Conservation (phyloP, 129 eudicot species). For the Erigeron canadensis region DNA sequence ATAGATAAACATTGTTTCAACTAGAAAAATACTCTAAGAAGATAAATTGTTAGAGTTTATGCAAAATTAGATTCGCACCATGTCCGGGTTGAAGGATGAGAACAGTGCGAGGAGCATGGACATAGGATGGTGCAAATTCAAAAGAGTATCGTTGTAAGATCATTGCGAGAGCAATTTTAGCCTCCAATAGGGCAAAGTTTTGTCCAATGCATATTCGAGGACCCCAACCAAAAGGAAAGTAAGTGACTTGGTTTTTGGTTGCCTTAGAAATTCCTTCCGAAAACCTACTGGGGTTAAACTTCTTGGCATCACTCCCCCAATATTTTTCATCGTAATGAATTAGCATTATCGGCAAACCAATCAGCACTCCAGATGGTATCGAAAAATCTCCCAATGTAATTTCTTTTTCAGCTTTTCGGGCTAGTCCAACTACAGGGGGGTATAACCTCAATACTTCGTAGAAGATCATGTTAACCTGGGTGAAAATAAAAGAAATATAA, state of each 20-base stretch:
- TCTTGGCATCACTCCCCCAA: slow-evolving; percentile 38
- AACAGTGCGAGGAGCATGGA: slow-evolving; percentile 35
- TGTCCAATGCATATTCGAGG: slow-evolving; percentile 41
- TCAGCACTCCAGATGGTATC: slow-evolving; percentile 18
- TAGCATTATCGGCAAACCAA: slow-evolving; percentile 29
- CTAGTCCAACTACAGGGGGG: slow-evolving; percentile 28
- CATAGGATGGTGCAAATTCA: slow-evolving; percentile 35
- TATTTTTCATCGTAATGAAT: slow-evolving; percentile 32
- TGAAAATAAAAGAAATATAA: not conserved
- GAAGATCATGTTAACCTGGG: slow-evolving; percentile 42
- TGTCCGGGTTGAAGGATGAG: slow-evolving; percentile 35
- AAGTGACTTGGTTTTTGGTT: slow-evolving; percentile 26
- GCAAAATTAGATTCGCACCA: slow-evolving; percentile 38
- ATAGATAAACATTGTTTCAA: not conserved
- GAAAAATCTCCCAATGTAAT: slow-evolving; percentile 29
- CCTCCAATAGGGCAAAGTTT: slow-evolving; percentile 41
- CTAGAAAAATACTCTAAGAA: too few relatives aligned
- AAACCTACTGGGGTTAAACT: slow-evolving; percentile 33
- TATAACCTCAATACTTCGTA: slow-evolving; percentile 42
- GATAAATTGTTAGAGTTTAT: slow-evolving; percentile 19
- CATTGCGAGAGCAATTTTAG: slow-evolving; percentile 39
- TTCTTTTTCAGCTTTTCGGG: slow-evolving; percentile 24
- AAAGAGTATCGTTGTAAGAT: slow-evolving; percentile 38
- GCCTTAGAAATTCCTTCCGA: slow-evolving; percentile 41
- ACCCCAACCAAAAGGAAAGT: slow-evolving; percentile 39